Percentiles rank a stretch among this genome's conserved stretches.
These are phyloP conservation scores for Tympanopsis confertula DNA, from an alignment of 2,329 filamentous ascomycete species.

Conservation along the genomic window DNA sequence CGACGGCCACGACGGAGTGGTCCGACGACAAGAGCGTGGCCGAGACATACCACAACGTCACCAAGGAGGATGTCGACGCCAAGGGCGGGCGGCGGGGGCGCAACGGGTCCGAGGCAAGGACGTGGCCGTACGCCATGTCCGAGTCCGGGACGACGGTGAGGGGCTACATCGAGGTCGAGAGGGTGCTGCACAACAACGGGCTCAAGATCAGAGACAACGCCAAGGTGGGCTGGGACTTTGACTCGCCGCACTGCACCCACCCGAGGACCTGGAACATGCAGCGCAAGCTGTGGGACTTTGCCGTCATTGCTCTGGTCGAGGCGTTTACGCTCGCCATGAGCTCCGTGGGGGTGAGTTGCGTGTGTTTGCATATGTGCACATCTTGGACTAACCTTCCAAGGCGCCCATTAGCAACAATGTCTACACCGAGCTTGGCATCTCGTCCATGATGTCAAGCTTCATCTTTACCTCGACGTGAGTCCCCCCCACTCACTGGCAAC, in stretches of 20 bases:
- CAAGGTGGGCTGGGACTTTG: not conserved
- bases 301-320: not conserved
- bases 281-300: not conserved
- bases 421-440: not conserved
- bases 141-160: not conserved
- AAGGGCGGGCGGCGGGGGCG: too few relatives aligned
- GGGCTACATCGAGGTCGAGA: not conserved
- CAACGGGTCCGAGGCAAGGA: not conserved
- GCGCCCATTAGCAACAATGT: not conserved
- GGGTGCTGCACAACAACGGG: not conserved
- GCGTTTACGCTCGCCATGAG: not conserved
- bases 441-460: not conserved
- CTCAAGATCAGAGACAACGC: not conserved
- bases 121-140: not conserved
- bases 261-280: not conserved
- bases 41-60: too few relatives aligned
- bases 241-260: not conserved
- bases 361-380: too few relatives aligned
- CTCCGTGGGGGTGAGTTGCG: not conserved
- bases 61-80: not conserved
- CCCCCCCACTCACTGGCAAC: too few relatives aligned
- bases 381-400: too few relatives aligned
- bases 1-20: not conserved
- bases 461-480: not conserved
- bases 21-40: too few relatives aligned